A percentile compares a stretch with the other conserved stretches of the same genome.
Evolutionary conservation across 164 flowering plant species (phyloP).

Genomic region (Vitis labrusca): DNA sequence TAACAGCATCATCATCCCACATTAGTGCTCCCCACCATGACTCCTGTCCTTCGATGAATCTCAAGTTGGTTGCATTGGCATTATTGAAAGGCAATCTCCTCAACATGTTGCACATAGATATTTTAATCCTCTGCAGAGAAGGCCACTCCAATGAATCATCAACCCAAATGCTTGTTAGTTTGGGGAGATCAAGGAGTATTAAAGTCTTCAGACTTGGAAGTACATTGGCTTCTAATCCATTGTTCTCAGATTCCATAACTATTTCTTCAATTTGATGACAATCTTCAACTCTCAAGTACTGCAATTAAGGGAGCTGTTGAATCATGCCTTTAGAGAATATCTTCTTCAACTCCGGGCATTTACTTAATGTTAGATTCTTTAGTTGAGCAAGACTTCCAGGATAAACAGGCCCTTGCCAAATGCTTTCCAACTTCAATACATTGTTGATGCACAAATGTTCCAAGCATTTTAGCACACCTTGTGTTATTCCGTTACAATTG

Average conservation of each 20-base stretch:
- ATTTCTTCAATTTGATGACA: no score
- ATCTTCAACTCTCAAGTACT: neutral
- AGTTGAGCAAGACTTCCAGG: conserved; percentile 4
- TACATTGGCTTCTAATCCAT: no score
- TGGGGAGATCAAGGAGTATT: no score
- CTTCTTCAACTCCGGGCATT: conserved; percentile 9
- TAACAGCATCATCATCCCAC: neutral
- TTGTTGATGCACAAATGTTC: conserved; percentile 3
- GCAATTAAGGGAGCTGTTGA: conserved; percentile 4
- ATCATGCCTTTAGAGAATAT: conserved; percentile 5
- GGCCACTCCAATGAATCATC: no score
- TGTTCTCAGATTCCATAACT: no score
- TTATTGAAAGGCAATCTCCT: no score
- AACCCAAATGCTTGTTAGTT: no score
- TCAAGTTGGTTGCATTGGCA: no score
- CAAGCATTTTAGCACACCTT: neutral
- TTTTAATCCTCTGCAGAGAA: no score
- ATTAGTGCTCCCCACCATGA: conserved; percentile 16
- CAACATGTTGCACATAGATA: no score
- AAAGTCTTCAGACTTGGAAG: no score
- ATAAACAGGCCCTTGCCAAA: conserved; percentile 12
- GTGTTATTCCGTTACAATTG: neutral
- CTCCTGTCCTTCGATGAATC: neutral
- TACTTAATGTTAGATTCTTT: neutral
- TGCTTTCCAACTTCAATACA: neutral